Conservation (phyloP, 805 yeast genomes). For the Saturnispora bothae region DNA sequence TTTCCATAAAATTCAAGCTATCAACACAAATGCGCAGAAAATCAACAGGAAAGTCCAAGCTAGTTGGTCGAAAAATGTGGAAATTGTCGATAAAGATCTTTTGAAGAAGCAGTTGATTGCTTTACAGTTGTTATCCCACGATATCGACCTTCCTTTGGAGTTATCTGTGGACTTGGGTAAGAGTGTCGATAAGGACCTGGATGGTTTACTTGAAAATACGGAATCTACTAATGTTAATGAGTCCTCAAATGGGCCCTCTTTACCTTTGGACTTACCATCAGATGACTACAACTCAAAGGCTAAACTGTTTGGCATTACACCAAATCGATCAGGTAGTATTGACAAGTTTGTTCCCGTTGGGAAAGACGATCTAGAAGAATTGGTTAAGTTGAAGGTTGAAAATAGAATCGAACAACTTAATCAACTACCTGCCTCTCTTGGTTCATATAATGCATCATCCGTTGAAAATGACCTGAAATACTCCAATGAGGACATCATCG, state of each 20-base stretch:
- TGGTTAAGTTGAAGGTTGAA: conserved; percentile 43
- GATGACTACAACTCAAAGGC: conserved; percentile 31
- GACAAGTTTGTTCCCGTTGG: conserved; percentile 38
- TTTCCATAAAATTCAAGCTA: conserved; percentile 5
- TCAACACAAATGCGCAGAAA: conserved; percentile 2
- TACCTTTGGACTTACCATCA: conserved; percentile 14
- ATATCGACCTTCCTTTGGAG: conserved; percentile 50
- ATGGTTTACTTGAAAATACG: background rate
- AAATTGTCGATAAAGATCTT: conserved; percentile 33
- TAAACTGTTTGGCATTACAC: conserved; percentile 29
- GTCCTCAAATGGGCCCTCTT: background rate
- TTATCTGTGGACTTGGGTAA: conserved; percentile 32
- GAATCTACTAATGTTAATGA: background rate
- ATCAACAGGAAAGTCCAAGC: conserved; percentile 20
- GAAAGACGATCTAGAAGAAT: conserved; percentile 38
- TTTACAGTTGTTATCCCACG: conserved; percentile 53
- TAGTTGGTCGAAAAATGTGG: conserved; percentile 18
- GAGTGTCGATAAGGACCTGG: conserved; percentile 2
- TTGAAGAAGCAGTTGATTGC: conserved; percentile 52
- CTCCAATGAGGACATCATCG: conserved; percentile 35
- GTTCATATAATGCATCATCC: conserved; percentile 37
- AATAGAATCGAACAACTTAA: conserved; percentile 53
- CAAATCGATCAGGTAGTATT: conserved; percentile 22
- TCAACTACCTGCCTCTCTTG: conserved; percentile 57
- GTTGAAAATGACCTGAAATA: conserved; percentile 25